Base-by-base conservation (phyloP, 495 filamentous ascomycete species). In the Penicillium antarcticum region DNA sequence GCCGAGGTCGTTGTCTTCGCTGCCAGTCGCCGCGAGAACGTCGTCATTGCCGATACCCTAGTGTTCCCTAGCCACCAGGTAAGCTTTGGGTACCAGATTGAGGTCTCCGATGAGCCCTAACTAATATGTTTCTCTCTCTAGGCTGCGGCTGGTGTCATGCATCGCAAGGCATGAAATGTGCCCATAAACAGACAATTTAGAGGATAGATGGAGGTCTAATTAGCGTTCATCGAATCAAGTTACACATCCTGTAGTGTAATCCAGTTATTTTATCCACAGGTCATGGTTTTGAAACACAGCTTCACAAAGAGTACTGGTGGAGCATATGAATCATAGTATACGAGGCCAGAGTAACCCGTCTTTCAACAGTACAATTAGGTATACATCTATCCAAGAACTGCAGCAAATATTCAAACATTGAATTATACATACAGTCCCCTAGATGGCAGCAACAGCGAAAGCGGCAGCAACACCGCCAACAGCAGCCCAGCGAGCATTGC, bases 61-160 rank as follows among this genome's bases (percentile, higher is more conserved):
- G 75, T 98, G 45, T 98, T 84, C 73, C 94, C 94, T 16, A 95
- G 83, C 61, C 94, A 98, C 63, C 91, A 96, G 78, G 91, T 89
- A 74, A 65, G 75, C 23, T 29, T 39, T 1, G 8, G 3, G 3
- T 16, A 8, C 11, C 57, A 24, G 26, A 40, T 12, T 11, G 12
- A 33, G 3, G 6, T 33, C 6, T 12, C 2, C 19, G 9, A 1
- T 0, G 14, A 2, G 5, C 35, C 4, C 31, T 32, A 18, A 45
- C 51, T 48, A 43, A 59, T 26, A n/a, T n/a, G n/a, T n/a, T n/a
- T n/a, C 4, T 44, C 43, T 19, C 7, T 4, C 12, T 17, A 65
- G 62, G 62, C 56, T 18, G 45, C 39, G 12, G 60, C 62, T n/a
- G 57, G 56, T 45, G 37, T 48, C 18, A 58, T 65, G 62, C 62